Conservation (phyloP, 805 yeast species). For the Pichia eremophila region DNA sequence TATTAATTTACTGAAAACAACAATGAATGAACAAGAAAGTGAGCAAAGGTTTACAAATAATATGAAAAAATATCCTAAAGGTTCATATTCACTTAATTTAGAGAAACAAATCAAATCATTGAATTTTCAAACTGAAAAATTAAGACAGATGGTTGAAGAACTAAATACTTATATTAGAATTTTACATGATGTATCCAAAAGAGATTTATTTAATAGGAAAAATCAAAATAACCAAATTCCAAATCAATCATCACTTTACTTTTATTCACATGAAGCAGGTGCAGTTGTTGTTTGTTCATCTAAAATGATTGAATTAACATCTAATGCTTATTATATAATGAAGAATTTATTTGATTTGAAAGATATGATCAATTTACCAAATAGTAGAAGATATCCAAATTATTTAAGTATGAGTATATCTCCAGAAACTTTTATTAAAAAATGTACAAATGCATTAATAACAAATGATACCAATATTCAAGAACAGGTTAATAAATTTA, state of each 20-base stretch:
- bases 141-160: constrained; percentile 53
- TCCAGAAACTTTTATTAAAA: constrained; percentile 49
- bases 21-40: constrained; percentile 5
- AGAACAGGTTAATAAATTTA: constrained; percentile 17
- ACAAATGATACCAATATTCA: constrained; percentile 31
- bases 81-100: constrained; percentile 21
- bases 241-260: constrained; percentile 26
- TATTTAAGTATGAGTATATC: constrained; percentile 47
- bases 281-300: constrained; percentile 24
- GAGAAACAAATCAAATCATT: constrained; percentile 39
- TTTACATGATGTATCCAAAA: constrained; percentile 34
- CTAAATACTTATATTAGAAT: constrained; percentile 56
- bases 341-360: constrained; percentile 33
- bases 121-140: constrained; percentile 31
- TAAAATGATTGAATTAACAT: constrained; percentile 45
- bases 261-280: constrained; percentile 60
- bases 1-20: constrained; percentile 13
- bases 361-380: constrained; percentile 58
- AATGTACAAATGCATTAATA: constrained; percentile 48
- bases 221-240: background rate
- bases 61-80: constrained; percentile 4
- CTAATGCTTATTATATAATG: constrained; percentile 42
- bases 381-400: constrained; percentile 58
- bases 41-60: background rate
- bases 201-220: constrained; percentile 5